Conservation (phyloP, 495 filamentous ascomycete genomes). For the Trichoderma orchidacearum region DNA sequence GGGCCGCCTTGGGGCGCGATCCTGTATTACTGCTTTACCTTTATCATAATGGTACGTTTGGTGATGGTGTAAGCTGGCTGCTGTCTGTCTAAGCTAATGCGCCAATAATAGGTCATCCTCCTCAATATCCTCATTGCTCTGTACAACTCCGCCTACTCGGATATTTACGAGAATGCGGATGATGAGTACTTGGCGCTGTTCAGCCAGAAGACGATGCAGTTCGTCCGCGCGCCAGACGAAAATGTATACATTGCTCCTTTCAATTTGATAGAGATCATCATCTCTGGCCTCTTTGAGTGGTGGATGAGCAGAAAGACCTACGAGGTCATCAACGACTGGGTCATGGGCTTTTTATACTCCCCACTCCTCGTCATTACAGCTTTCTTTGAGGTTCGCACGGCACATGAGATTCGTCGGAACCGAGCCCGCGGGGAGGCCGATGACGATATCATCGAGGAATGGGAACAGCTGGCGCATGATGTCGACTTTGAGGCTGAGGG, state of each 20-base stretch:
- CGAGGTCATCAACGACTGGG: constrained; percentile 64
- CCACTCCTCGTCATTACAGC: constrained; percentile 74
- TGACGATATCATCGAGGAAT: constrained; percentile 79
- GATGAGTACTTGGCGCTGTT: constrained; percentile 92
- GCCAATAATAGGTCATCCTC: constrained; percentile 39
- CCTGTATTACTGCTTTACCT: constrained; percentile 91
- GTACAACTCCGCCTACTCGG: constrained; percentile 91
- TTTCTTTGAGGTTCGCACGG: constrained; percentile 56
- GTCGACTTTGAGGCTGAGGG: constrained; percentile 67
- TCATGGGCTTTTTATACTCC: constrained; percentile 80
- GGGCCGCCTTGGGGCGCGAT: constrained; percentile 71
- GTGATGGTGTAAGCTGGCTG: too few relatives aligned
- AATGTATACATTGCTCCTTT: constrained; percentile 96
- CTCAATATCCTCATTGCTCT: constrained; percentile 92
- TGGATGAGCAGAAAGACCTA: constrained; percentile 64
- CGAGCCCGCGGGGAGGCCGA: constrained; percentile 73
- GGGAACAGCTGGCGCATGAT: constrained; percentile 66
- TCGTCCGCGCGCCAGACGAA: constrained; percentile 91
- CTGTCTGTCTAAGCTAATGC: not conserved
- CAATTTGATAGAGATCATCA: constrained; percentile 82
- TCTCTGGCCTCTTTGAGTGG: constrained; percentile 79
- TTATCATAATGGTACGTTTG: constrained; percentile 76
- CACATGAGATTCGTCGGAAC: constrained; percentile 54
- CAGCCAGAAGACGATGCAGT: constrained; percentile 85
- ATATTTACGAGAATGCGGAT: constrained; percentile 86